Percentiles rank a stretch among this genome's conserved stretches.
phyloP scores from a whole-genome alignment of 2,329 filamentous ascomycete species.

The Xylariomycetidae sp. region DNA sequence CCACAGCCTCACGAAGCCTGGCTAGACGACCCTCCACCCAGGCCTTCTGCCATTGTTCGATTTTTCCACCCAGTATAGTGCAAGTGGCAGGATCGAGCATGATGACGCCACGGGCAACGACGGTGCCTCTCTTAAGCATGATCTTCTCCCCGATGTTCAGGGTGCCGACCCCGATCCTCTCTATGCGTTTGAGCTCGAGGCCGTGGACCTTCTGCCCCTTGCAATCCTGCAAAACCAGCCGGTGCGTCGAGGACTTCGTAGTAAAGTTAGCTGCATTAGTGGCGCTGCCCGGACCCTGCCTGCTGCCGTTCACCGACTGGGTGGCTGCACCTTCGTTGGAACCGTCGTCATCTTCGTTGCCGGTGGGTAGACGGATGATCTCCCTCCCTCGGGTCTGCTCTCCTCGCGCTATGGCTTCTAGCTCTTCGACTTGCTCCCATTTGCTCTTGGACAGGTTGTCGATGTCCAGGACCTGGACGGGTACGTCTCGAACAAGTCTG shows the following conservation, averaged over 20 bases:
- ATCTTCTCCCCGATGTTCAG: constrained; percentile 77
- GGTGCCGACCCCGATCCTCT: constrained; percentile 61
- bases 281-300: constrained; percentile 1
- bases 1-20: constrained; percentile 59
- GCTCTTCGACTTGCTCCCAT: constrained; percentile 83
- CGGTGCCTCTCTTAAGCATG: constrained; percentile 59
- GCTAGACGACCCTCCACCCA: constrained; percentile 72
- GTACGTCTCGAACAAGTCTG: constrained; percentile 55
- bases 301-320: not conserved
- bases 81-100: constrained; percentile 67
- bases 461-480: constrained; percentile 80
- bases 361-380: constrained; percentile 63
- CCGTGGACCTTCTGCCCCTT: constrained; percentile 64
- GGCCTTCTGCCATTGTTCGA: constrained; percentile 72
- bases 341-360: constrained; percentile 42
- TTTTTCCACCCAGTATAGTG: constrained; percentile 78
- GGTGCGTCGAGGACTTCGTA: constrained; percentile 60
- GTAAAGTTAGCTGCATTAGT: constrained; percentile 16
- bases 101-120: constrained; percentile 71
- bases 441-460: constrained; percentile 75
- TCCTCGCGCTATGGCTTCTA: constrained; percentile 68
- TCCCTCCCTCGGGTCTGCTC: constrained; percentile 74
- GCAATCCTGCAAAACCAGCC: constrained; percentile 77
- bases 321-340: constrained; percentile 31
- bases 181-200: constrained; percentile 65